Evolutionary conservation across 2,329 filamentous ascomycete genomes (phyloP).

Genomic region (Ascochyta viciae-villosae): DNA sequence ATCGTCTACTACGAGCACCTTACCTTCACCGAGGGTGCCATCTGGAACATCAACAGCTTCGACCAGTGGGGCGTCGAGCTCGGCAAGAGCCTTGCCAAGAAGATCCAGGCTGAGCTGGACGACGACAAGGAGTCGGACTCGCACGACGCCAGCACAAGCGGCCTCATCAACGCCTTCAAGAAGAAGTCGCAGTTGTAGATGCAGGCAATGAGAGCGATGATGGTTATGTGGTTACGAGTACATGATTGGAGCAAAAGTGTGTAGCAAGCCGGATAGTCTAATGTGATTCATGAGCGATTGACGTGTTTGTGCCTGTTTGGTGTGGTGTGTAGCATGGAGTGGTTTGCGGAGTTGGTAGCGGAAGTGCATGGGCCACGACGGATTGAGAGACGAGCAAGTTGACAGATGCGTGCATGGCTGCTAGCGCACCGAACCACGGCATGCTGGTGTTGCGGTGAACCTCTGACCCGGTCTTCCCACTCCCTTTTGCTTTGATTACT

Average conservation of each 20-base stretch:
- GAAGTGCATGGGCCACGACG: neutral
- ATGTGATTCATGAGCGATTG: conserved; percentile 5
- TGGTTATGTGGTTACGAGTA: conserved; percentile 4
- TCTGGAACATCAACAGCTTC: conserved; percentile 99
- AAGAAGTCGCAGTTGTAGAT: conserved; percentile 60
- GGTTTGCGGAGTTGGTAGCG: conserved; percentile 3
- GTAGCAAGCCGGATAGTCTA: conserved; percentile 9
- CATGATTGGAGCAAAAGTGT: conserved; percentile 6
- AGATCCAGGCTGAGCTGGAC: conserved; percentile 76
- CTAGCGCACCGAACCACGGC: conserved; percentile 6
- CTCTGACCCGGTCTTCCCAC: neutral
- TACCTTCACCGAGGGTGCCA: conserved; percentile 94
- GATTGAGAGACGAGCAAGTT: conserved; percentile 7
- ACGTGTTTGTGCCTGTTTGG: neutral
- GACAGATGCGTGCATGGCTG: conserved; percentile 5
- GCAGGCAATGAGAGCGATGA: neutral
- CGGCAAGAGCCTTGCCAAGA: conserved; percentile 90
- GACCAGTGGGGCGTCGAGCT: conserved; percentile 99
- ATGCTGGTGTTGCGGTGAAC: conserved; percentile 4
- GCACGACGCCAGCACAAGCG: conserved; percentile 88
- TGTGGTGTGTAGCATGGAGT: neutral
- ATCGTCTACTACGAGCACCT: conserved; percentile 99
- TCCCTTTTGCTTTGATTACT: no score
- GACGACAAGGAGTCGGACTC: conserved; percentile 71
- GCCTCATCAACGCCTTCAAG: conserved; percentile 93